Evolutionary conservation across 495 filamentous ascomycete species (phyloP).

Genomic region (Alectoria sarmentosa): DNA sequence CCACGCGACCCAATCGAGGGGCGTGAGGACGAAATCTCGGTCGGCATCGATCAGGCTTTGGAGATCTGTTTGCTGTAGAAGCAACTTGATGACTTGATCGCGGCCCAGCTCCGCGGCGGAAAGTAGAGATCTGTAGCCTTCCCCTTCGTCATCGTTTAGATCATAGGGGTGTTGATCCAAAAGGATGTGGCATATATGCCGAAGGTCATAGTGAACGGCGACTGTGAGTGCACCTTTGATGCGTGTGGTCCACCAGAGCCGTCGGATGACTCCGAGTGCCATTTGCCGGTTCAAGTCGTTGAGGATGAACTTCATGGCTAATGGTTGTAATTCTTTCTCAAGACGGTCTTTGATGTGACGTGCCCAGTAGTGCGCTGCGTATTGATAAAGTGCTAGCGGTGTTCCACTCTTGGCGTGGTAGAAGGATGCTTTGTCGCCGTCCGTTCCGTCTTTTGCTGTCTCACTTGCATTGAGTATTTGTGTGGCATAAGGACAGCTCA

Average conservation of each 20-base stretch:
- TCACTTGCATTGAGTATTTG: background rate
- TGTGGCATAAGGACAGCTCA: background rate
- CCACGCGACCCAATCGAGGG: constrained; percentile 2
- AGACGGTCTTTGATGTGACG: constrained; percentile 30
- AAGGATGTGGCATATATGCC: background rate
- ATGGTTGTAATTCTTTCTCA: constrained; percentile 6
- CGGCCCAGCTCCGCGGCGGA: constrained; percentile 4
- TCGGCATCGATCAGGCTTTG: background rate
- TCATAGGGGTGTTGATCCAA: background rate
- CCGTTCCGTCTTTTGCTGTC: background rate
- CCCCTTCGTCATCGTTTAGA: background rate
- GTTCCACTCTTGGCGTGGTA: constrained; percentile 10
- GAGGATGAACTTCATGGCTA: constrained; percentile 4
- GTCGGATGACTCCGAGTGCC: background rate
- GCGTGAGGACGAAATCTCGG: background rate
- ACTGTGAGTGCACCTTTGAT: constrained; percentile 1
- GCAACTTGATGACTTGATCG: constrained; percentile 3
- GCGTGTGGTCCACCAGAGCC: constrained; percentile 6
- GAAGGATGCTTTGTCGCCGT: constrained; percentile 26
- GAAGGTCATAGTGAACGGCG: constrained; percentile 6
- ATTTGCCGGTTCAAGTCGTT: background rate
- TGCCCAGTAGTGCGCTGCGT: constrained; percentile 38
- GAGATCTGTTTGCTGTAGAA: background rate
- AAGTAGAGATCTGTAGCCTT: background rate
- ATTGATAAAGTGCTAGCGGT: constrained; percentile 22